Evolutionary conservation across 2,329 filamentous ascomycete species (phyloP).

Genomic region (Trichophyton verrucosum): DNA sequence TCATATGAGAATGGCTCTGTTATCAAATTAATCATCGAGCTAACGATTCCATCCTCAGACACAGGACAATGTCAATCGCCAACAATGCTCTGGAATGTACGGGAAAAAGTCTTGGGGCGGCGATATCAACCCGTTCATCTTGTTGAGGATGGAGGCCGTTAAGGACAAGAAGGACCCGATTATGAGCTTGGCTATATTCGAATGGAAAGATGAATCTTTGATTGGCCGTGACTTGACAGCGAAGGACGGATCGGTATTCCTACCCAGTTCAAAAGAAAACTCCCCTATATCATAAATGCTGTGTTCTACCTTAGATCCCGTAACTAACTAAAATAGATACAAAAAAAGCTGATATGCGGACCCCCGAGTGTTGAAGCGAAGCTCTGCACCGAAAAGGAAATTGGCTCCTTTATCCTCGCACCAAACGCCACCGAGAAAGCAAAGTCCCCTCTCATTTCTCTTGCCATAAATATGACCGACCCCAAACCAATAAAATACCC

Average conservation of each 20-base stretch:
- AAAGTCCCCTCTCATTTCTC: slow-evolving; percentile 59
- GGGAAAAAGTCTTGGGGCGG: slow-evolving; percentile 81
- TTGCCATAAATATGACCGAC: slow-evolving; percentile 70
- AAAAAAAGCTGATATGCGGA: slow-evolving; percentile 64
- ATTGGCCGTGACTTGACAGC: slow-evolving; percentile 56
- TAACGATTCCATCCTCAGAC: slow-evolving; percentile 42
- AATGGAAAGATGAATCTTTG: slow-evolving; percentile 75
- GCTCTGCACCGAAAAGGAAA: slow-evolving; percentile 62
- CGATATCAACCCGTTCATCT: slow-evolving; percentile 75
- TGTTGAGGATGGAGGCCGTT: slow-evolving; percentile 60
- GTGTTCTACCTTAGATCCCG: not conserved
- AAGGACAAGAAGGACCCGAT: slow-evolving; percentile 50
- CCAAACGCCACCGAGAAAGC: slow-evolving; percentile 62
- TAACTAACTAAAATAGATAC: slow-evolving; percentile 8
- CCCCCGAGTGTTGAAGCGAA: slow-evolving; percentile 54
- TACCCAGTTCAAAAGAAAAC: not conserved
- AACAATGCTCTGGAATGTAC: slow-evolving; percentile 91
- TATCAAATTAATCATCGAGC: not conserved
- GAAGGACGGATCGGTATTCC: slow-evolving; percentile 42
- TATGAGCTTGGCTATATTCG: slow-evolving; percentile 79
- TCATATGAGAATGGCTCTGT: not conserved
- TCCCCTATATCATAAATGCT: not conserved
- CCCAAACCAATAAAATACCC: slow-evolving; percentile 62
- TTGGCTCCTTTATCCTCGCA: slow-evolving; percentile 73
- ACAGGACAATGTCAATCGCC: slow-evolving; percentile 60